Evolutionary conservation across 2,329 filamentous ascomycete genomes (phyloP).

Genomic region (Penicillium sp.): DNA sequence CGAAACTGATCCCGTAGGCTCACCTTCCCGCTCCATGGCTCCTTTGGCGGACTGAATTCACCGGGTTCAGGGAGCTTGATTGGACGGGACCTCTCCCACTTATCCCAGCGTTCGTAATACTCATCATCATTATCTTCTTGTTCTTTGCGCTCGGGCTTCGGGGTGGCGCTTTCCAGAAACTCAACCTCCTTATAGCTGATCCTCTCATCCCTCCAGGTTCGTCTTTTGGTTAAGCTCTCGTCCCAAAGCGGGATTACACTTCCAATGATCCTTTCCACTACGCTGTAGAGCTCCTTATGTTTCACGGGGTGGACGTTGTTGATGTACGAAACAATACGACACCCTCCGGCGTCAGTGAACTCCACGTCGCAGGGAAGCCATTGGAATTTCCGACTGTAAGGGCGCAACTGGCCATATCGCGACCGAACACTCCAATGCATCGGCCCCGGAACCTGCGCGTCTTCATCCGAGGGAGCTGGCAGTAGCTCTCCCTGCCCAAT

Average conservation of each 20-base stretch:
- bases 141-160: constrained; percentile 14
- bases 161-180: constrained; percentile 14
- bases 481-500: constrained; percentile 23
- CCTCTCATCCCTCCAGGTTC: not conserved
- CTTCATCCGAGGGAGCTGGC: constrained; percentile 21
- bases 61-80: constrained; percentile 25
- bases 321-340: constrained; percentile 40
- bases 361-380: constrained; percentile 42
- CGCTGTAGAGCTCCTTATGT: constrained; percentile 31
- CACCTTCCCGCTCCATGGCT: constrained; percentile 19
- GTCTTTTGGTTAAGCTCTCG: constrained; percentile 18
- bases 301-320: constrained; percentile 43
- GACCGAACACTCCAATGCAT: no score
- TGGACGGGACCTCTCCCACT: no score
- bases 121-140: constrained; percentile 2
- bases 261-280: constrained; percentile 38
- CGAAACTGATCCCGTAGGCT: constrained; percentile 30
- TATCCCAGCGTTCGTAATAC: no score
- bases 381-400: constrained; percentile 31
- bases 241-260: constrained; percentile 23
- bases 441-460: no score
- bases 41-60: constrained; percentile 22
- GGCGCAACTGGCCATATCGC: no score
- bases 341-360: constrained; percentile 22
- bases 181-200: constrained; percentile 27